phyloP scores from a whole-genome alignment of 139 green algal genomes.

The Monoraphidium neglectum region DNA sequence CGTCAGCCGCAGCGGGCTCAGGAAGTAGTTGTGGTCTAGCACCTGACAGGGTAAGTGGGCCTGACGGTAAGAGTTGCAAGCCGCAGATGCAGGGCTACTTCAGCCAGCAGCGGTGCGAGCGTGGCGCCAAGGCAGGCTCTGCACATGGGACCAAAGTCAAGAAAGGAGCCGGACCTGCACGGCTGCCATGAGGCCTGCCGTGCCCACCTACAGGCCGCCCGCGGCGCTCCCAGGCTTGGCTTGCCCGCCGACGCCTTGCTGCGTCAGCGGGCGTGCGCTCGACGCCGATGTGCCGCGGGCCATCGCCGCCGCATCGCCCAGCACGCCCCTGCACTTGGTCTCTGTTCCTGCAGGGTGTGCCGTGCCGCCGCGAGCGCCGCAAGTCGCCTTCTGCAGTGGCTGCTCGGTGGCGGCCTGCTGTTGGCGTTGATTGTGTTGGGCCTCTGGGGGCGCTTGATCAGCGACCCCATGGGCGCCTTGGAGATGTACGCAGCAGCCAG shows the following conservation, averaged over 20 bases:
- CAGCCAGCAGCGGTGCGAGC: no score
- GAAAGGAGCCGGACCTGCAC: no score
- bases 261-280: slow-evolving; percentile 42
- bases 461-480: slow-evolving; percentile 17
- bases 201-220: slow-evolving; percentile 49
- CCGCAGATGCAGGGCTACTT: no score
- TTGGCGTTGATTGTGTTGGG: slow-evolving; percentile 8
- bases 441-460: slow-evolving; percentile 12
- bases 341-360: slow-evolving; percentile 12
- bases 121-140: no score
- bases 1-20: slow-evolving; percentile 69
- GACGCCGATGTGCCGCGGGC: slow-evolving; percentile 8
- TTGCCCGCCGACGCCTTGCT: slow-evolving; percentile 50
- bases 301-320: not conserved
- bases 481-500: not conserved
- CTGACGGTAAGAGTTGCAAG: no score
- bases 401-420: not conserved
- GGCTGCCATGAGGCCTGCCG: no score
- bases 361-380: not conserved
- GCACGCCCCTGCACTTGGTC: slow-evolving; percentile 1
- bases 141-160: no score
- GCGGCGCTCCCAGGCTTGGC: slow-evolving; percentile 24
- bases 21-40: slow-evolving; percentile 71
- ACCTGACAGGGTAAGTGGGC: no score
- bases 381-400: not conserved